phyloP scores from a whole-genome alignment of 2,329 filamentous ascomycete species.

The Penicillium sp. region DNA sequence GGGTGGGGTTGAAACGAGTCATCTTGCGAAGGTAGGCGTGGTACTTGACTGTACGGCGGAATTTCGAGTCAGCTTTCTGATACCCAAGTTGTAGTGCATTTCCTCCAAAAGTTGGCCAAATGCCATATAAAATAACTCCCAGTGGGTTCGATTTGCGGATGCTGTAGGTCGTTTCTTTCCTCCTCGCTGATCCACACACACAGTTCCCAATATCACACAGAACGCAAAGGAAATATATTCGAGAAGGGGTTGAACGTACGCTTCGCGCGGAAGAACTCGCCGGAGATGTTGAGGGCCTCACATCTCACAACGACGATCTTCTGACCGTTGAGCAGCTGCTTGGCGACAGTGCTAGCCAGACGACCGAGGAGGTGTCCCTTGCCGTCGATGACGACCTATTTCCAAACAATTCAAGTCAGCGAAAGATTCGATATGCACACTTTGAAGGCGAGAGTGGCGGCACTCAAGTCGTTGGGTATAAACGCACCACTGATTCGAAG shows the following conservation, averaged over 20 bases:
- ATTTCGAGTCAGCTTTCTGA: slow-evolving; percentile 48
- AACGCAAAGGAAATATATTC: slow-evolving; percentile 16
- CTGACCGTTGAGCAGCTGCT: slow-evolving; percentile 98
- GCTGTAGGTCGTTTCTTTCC: slow-evolving; percentile 4
- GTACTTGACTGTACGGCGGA: slow-evolving; percentile 84
- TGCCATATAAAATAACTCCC: background rate
- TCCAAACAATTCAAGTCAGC: slow-evolving; percentile 47
- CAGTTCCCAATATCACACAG: slow-evolving; percentile 7
- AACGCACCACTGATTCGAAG: slow-evolving; percentile 66
- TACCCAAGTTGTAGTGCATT: background rate
- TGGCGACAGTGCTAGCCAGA: slow-evolving; percentile 95
- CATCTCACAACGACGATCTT: slow-evolving; percentile 99
- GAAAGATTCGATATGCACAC: slow-evolving; percentile 19
- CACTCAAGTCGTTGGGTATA: slow-evolving; percentile 11
- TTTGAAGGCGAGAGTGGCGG: slow-evolving; percentile 16
- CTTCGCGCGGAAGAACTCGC: slow-evolving; percentile 99
- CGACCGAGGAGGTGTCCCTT: slow-evolving; percentile 99
- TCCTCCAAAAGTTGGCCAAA: background rate
- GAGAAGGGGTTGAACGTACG: slow-evolving; percentile 68
- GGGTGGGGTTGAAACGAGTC: slow-evolving; percentile 99
- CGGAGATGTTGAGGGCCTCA: slow-evolving; percentile 99
- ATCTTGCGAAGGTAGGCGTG: slow-evolving; percentile 99
- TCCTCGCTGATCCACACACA: slow-evolving; percentile 10
- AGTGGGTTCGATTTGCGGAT: slow-evolving; percentile 3
- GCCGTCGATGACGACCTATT: slow-evolving; percentile 97